phyloP scores from a whole-genome alignment of 306 rosid species.

The Cicer chorassanicum region DNA sequence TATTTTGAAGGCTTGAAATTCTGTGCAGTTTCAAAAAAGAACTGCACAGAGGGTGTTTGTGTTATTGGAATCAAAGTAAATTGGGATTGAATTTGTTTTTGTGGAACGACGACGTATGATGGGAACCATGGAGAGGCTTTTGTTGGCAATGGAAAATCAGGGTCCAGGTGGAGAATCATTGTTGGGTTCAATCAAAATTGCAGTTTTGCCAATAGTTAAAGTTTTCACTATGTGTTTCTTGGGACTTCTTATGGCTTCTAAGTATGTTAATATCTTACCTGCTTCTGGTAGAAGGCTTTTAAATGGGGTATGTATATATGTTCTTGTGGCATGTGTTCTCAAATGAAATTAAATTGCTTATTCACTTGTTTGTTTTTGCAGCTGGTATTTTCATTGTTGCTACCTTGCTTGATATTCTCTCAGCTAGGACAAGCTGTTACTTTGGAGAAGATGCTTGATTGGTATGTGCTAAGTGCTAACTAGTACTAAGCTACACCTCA shows the following conservation, averaged over 20 bases:
- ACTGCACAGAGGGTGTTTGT: conserved; percentile 1
- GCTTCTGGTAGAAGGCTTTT: conserved; percentile 86
- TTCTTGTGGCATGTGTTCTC: neutral
- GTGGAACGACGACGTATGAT: neutral
- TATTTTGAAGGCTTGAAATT: neutral
- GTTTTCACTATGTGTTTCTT: conserved; percentile 83
- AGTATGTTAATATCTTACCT: conserved; percentile 79
- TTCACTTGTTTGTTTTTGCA: conserved; percentile 47
- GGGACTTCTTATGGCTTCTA: conserved; percentile 98
- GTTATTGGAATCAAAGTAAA: neutral
- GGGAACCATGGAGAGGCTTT: conserved; percentile 54
- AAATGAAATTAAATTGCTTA: neutral
- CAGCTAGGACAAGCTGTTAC: conserved; percentile 91
- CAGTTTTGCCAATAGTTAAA: conserved; percentile 88
- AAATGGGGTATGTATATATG: conserved; percentile 71
- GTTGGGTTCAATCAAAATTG: conserved; percentile 74
- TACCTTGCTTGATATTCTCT: conserved; percentile 94
- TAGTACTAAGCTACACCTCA: neutral
- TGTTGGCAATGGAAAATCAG: conserved; percentile 43
- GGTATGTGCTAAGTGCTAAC: conserved; percentile 59
- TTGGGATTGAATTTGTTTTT: neutral
- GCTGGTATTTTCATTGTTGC: conserved; percentile 91
- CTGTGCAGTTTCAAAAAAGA: conserved; percentile 2
- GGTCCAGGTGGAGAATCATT: conserved; percentile 67
- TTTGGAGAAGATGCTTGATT: conserved; percentile 75